Conservation (phyloP, 1,139 yeast genomes). For the Scheffersomyces parashehatae region DNA sequence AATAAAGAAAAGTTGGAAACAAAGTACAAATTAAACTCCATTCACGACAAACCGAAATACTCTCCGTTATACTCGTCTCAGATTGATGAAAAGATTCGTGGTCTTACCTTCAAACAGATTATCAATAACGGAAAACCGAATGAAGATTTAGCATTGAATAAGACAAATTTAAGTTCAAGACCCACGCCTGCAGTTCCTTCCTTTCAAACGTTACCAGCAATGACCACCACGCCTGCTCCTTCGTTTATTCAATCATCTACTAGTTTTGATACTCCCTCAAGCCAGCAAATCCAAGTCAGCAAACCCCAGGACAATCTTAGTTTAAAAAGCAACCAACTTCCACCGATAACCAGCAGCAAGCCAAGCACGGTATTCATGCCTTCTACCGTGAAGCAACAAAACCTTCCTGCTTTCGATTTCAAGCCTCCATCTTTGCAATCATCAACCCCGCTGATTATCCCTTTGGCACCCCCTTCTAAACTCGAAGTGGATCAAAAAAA, state of each 20-base stretch:
- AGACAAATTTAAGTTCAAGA: conserved; percentile 1
- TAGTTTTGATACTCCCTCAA: background rate
- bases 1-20: conserved; percentile 47
- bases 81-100: conserved; percentile 50
- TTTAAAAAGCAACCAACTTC: background rate
- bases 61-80: conserved; percentile 58
- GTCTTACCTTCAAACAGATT: conserved; percentile 27
- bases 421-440: background rate
- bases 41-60: conserved; percentile 48
- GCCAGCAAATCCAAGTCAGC: background rate
- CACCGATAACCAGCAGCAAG: background rate
- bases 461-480: background rate
- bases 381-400: background rate
- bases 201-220: background rate
- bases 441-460: background rate
- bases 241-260: background rate
- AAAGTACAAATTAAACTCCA: conserved; percentile 45
- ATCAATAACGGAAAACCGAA: conserved; percentile 44
- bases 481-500: background rate
- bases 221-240: background rate
- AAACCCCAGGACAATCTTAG: background rate
- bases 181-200: background rate
- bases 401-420: background rate
- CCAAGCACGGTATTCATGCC: background rate
- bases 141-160: conserved; percentile 21